These are phyloP conservation scores for Populus hybrid DNA, from an alignment of 441 rosid species.

Conservation along the genomic window DNA sequence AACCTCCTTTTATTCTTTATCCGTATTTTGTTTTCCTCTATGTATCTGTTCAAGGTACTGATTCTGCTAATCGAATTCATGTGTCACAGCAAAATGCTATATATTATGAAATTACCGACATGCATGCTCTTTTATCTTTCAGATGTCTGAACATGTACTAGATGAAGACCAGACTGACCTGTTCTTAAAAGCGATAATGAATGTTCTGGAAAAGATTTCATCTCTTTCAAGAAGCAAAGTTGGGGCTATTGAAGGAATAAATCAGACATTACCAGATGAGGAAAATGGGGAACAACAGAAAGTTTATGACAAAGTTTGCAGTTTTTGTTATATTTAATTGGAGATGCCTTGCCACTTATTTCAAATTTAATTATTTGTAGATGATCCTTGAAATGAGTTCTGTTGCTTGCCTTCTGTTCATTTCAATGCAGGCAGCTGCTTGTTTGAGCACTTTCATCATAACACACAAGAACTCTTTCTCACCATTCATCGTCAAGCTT, in stretches of 20 bases:
- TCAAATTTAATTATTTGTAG: background rate
- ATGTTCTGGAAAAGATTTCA: background rate
- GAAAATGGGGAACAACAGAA: background rate
- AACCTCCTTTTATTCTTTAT: background rate
- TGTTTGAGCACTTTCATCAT: slow-evolving; percentile 10
- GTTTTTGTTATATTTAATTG: background rate
- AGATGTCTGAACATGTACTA: slow-evolving; percentile 7
- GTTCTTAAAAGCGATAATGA: background rate
- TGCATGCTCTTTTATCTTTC: background rate
- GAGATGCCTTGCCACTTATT: background rate
- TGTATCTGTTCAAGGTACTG: no score
- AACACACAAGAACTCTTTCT: background rate
- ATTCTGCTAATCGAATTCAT: background rate
- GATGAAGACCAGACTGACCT: background rate
- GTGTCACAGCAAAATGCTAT: background rate
- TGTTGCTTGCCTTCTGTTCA: background rate
- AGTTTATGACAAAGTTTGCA: background rate
- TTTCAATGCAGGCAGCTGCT: slow-evolving; percentile 10
- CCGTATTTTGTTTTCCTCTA: no score
- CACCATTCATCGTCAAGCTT: background rate
- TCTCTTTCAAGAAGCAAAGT: background rate
- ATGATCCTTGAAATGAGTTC: background rate
- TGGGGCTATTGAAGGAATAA: background rate
- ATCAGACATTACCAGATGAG: background rate
- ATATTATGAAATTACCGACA: background rate